Evolutionary conservation across 176 grass and related monocot genomes (phyloP), one percentile per base, ranked within the genome.

Genomic region (Carex littledalei): DNA sequence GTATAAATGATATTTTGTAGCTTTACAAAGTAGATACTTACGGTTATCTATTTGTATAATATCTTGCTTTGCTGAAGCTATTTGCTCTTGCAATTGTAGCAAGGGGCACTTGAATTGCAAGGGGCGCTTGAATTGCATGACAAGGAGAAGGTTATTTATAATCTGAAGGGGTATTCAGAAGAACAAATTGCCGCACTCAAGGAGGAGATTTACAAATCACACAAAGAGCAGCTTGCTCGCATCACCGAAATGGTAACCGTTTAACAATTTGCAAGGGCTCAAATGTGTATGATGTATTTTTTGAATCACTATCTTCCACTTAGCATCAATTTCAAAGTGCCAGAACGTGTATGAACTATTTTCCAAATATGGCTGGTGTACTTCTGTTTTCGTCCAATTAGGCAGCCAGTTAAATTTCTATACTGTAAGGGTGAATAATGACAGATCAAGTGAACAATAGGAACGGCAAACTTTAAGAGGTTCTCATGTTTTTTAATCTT

Each of bases 221-320:
- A 88, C 32, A 57, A 88, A 62, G 85, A 73, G 12, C 86, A 89
- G 2, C 69, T 91, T 37, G 14, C 43, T 52, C 74, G 24, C 18
- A 85, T 92, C 17, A 82, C 89, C 58, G 84, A 84, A 43, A 91
- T 83, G 85, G 93, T 94, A 92, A 78, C 13, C 3, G 0, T 56
- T 32, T 78, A 8, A 34, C 50, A 78, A 32, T 78, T 35, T 76
- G 45, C 47, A 54, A 35, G 64, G 29, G 31, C 64, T 14, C 0
- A 35, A 65, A 34, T 7, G 31, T 0, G 64, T 15, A 70, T 43
- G 35, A 41, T 2, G 16, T 70, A 70, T 41, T 41, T 68, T 41
- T 70, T 2, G 1, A 70, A 34, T 57, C 39, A 47, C 3, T 72
- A 11, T 72, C 68, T 70, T 71, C 5, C 7, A 8, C 26, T 32